Evolutionary conservation across 768 basidiomycete genomes (phyloP).

Genomic region (Leccinum truebloodii): DNA sequence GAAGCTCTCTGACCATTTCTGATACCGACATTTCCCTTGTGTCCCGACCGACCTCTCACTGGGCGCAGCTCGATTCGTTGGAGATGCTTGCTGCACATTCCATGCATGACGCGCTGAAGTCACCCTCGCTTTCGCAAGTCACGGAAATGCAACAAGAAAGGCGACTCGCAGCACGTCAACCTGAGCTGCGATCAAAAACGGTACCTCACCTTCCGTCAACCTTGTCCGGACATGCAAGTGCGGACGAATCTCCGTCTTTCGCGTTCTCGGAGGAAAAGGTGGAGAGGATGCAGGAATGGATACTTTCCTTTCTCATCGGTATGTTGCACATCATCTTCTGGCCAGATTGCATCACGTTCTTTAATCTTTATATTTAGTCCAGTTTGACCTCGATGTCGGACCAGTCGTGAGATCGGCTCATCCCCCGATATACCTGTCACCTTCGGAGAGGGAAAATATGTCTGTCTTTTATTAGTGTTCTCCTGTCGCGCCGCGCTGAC

Average conservation of each 20-base stretch:
- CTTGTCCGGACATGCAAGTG: constrained; percentile 30
- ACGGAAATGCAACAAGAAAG: constrained; percentile 18
- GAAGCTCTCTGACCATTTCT: constrained; percentile 27
- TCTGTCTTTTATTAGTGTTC: constrained; percentile 28
- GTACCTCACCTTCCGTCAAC: constrained; percentile 41
- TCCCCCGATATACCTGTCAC: constrained; percentile 63
- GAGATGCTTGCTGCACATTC: background rate
- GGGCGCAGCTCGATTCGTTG: constrained; percentile 5
- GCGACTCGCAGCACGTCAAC: constrained; percentile 19
- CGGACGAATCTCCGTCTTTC: constrained; percentile 43
- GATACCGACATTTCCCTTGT: constrained; percentile 23
- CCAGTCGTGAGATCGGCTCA: constrained; percentile 74
- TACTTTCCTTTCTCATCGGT: constrained; percentile 67
- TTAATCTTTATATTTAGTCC: constrained; percentile 46
- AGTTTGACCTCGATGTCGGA: constrained; percentile 88
- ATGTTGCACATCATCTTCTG: constrained; percentile 21
- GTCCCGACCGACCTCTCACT: constrained; percentile 23
- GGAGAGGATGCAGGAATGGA: constrained; percentile 62
- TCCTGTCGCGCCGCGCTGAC: constrained; percentile 8
- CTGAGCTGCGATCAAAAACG: constrained; percentile 47
- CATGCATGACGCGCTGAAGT: constrained; percentile 25
- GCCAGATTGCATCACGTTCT: background rate
- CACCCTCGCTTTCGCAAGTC: constrained; percentile 37
- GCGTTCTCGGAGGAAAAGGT: constrained; percentile 49
- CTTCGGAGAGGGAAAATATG: constrained; percentile 82